A percentile compares a stretch with the other conserved stretches of the same genome.
These are phyloP conservation scores for Cadophora gregata DNA, from an alignment of 2,329 filamentous ascomycete genomes.

Conservation along the genomic window DNA sequence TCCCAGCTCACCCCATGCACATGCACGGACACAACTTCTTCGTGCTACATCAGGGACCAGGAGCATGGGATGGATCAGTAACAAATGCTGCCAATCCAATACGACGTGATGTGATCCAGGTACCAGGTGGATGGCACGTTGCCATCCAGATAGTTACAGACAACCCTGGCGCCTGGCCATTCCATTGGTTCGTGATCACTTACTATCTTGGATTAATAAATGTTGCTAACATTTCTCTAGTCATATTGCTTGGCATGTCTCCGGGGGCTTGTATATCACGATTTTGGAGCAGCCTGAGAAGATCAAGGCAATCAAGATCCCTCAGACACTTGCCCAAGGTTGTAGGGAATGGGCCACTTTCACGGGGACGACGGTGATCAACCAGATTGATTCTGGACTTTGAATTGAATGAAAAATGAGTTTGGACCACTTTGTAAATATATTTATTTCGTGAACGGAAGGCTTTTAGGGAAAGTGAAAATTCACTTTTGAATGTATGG, in stretches of 20 bases:
- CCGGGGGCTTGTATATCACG: slow-evolving; percentile 48
- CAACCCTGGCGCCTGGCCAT: slow-evolving; percentile 59
- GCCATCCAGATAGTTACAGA: slow-evolving; percentile 45
- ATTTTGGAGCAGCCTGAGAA: slow-evolving; percentile 48
- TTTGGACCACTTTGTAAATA: not conserved
- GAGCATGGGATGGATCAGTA: slow-evolving; percentile 38
- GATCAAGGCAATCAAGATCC: slow-evolving; percentile 20
- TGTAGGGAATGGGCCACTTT: slow-evolving; percentile 58
- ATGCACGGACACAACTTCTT: slow-evolving; percentile 77
- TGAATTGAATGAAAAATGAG: not conserved
- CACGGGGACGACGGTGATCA: slow-evolving; percentile 53
- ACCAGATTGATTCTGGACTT: slow-evolving; percentile 59
- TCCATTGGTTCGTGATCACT: slow-evolving; percentile 47
- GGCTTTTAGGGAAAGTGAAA: too few relatives aligned
- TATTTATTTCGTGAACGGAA: too few relatives aligned
- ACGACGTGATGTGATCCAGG: slow-evolving; percentile 56
- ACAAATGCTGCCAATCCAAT: slow-evolving; percentile 55
- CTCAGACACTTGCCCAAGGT: slow-evolving; percentile 6
- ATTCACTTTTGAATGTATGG: too few relatives aligned
- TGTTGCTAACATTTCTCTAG: not conserved
- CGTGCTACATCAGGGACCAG: slow-evolving; percentile 59
- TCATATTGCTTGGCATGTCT: slow-evolving; percentile 58
- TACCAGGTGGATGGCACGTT: slow-evolving; percentile 48
- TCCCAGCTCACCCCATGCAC: slow-evolving; percentile 67
- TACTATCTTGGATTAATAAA: not conserved